Evolutionary conservation across 2,329 filamentous ascomycete species (phyloP).

Genomic region (Arthrobotrys megalospora): DNA sequence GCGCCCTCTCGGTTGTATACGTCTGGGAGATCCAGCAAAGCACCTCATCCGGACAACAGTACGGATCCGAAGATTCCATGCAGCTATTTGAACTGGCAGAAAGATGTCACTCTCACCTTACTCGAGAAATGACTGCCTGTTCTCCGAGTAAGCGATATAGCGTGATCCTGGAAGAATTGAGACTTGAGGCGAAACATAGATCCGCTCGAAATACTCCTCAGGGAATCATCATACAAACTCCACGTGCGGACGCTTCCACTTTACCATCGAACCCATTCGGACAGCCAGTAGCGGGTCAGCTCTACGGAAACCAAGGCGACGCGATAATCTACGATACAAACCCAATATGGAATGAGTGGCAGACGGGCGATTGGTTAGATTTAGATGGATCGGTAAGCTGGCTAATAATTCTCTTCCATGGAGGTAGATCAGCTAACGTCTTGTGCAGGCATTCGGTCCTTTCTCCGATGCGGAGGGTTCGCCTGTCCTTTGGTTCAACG

Average conservation of each 20-base stretch:
- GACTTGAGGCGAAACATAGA: constrained; percentile 66
- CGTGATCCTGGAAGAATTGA: constrained; percentile 70
- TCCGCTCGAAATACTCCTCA: constrained; percentile 57
- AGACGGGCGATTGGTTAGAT: constrained; percentile 42
- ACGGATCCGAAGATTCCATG: constrained; percentile 3
- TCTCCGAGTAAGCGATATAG: constrained; percentile 70
- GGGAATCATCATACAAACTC: constrained; percentile 12
- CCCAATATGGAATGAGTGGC: constrained; percentile 43
- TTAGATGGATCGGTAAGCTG: constrained; percentile 42
- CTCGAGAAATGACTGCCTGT: constrained; percentile 69
- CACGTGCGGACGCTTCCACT: constrained; percentile 11
- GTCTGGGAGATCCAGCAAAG: constrained; percentile 68
- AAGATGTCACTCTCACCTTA: constrained; percentile 69
- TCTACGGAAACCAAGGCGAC: constrained; percentile 3
- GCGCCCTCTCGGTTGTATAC: constrained; percentile 68
- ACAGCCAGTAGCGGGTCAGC: background rate
- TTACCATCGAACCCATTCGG: background rate
- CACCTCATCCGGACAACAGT: constrained; percentile 4
- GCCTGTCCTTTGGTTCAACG: constrained; percentile 35
- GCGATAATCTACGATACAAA: constrained; percentile 20
- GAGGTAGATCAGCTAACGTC: background rate
- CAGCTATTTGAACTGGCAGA: constrained; percentile 69
- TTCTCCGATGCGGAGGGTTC: constrained; percentile 45
- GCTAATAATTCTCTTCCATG: background rate
- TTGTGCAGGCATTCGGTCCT: constrained; percentile 44